These are phyloP conservation scores for Nigrospora osmanthi DNA, from an alignment of 2,329 filamentous ascomycete genomes.

Conservation along the genomic window DNA sequence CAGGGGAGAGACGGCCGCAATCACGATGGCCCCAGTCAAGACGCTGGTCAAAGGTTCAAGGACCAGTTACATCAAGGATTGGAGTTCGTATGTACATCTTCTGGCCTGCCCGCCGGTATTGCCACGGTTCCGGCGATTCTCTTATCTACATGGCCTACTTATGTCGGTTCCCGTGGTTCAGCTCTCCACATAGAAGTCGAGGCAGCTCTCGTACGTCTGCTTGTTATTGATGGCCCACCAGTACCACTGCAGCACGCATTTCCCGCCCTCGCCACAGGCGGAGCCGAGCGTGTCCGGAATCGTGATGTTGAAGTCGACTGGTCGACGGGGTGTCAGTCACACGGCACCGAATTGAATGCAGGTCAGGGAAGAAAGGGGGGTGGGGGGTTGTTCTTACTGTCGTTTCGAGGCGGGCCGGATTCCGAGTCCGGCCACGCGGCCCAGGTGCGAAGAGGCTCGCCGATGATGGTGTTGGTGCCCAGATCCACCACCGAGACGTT, in stretches of 20 bases:
- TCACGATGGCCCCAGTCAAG: too few species aligned
- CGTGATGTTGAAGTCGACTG: constrained; percentile 43
- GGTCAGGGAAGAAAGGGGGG: too few species aligned
- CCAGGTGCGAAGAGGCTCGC: constrained; percentile 36
- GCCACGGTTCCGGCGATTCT: too few species aligned
- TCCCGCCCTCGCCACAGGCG: constrained; percentile 40
- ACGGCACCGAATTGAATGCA: neutral
- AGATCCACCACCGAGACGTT: constrained; percentile 43
- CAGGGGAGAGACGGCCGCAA: too few species aligned
- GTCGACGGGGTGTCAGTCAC: constrained; percentile 1
- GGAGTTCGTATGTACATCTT: too few species aligned
- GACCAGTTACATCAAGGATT: too few species aligned
- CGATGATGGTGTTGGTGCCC: constrained; percentile 37
- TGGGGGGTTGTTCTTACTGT: constrained; percentile 26
- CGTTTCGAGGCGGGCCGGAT: constrained; percentile 12
- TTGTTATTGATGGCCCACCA: constrained; percentile 47
- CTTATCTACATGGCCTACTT: too few species aligned
- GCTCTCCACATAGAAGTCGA: constrained; percentile 39
- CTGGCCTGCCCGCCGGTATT: too few species aligned
- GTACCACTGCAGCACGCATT: constrained; percentile 48
- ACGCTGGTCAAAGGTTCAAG: too few species aligned
- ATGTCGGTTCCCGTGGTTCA: too few species aligned
- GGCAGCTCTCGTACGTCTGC: constrained; percentile 57
- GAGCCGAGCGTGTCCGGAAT: constrained; percentile 38
- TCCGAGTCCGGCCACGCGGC: constrained; percentile 17